Evolutionary conservation across 2,329 filamentous ascomycete genomes (phyloP).

Genomic region (Talaromyces sp.): DNA sequence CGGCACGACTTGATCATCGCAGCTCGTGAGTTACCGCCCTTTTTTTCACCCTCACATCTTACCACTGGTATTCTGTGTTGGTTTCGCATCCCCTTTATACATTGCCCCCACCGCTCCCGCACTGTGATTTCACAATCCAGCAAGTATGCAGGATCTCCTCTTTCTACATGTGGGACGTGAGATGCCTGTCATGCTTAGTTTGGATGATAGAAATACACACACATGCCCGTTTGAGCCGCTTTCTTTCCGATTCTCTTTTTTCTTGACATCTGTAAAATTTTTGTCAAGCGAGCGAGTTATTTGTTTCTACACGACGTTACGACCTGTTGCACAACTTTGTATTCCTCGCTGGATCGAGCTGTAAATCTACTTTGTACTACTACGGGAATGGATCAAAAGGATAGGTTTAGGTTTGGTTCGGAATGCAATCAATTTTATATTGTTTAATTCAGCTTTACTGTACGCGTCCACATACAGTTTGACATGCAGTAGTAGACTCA

Average conservation of each 20-base stretch:
- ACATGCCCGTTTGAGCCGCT: not conserved
- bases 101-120: not conserved
- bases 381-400: slow-evolving; percentile 1
- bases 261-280: not conserved
- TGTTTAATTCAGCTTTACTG: not conserved
- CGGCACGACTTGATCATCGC: not conserved
- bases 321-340: not conserved
- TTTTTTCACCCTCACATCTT: not conserved
- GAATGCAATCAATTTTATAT: not conserved
- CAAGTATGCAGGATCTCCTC: slow-evolving; percentile 7
- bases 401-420: not conserved
- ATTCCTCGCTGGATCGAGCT: slow-evolving; percentile 7
- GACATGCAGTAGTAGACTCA: not conserved
- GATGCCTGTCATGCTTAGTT: slow-evolving; percentile 9
- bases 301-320: slow-evolving; percentile 7
- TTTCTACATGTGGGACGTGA: slow-evolving; percentile 2
- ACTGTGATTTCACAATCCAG: slow-evolving; percentile 1
- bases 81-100: not conserved
- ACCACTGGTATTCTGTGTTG: not conserved
- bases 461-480: not conserved
- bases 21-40: not conserved
- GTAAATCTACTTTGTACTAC: slow-evolving; percentile 5
- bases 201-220: not conserved
- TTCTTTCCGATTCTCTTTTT: not conserved
- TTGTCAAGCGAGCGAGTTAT: not conserved